Evolutionary conservation across 495 filamentous ascomycete species (phyloP).

Genomic region (Penicillium egyptiacum): DNA sequence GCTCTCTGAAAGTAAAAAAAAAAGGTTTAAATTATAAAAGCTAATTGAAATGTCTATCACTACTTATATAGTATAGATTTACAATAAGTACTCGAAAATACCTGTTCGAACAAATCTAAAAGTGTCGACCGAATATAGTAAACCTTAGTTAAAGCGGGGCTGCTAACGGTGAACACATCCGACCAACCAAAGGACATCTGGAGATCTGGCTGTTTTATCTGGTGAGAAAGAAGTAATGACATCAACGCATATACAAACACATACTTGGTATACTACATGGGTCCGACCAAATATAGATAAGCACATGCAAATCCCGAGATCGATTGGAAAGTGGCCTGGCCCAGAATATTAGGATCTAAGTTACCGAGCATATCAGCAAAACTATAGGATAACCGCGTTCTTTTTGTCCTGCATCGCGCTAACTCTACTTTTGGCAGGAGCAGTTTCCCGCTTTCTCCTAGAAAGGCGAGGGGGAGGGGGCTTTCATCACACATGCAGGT

Average conservation of each 20-base stretch:
- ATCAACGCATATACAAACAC: background rate
- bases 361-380: background rate
- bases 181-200: background rate
- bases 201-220: slow-evolving; percentile 10
- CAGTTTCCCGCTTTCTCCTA: too few relatives aligned
- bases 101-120: too few relatives aligned
- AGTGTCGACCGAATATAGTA: too few relatives aligned
- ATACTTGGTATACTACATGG: background rate
- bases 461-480: background rate
- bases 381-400: background rate
- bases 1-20: background rate
- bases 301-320: background rate
- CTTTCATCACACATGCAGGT: background rate
- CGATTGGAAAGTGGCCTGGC: background rate
- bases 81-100: too few relatives aligned
- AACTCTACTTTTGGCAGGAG: background rate
- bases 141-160: background rate
- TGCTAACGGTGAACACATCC: background rate
- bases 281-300: background rate
- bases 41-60: too few relatives aligned
- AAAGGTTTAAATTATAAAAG: background rate
- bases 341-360: background rate
- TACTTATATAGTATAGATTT: too few relatives aligned
- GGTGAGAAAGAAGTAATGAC: background rate
- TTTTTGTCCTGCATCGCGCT: background rate